Evolutionary conservation across 306 rosid genomes (phyloP).

Genomic region (Cicer bijugum): DNA sequence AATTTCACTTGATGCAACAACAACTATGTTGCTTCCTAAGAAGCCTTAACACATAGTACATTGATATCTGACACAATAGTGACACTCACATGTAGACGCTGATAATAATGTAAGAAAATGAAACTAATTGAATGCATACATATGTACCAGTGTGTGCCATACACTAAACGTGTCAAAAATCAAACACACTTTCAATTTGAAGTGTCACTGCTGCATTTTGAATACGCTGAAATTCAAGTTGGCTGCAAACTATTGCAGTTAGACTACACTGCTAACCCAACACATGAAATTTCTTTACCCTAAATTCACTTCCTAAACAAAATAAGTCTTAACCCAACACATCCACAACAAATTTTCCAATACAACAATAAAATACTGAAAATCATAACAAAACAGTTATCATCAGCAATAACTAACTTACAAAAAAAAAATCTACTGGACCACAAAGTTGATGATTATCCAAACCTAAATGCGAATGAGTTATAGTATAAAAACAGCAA

Average conservation of each 20-base stretch:
- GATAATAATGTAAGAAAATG: no score
- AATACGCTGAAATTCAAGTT: not conserved
- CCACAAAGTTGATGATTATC: not conserved
- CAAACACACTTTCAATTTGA: no score
- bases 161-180: no score
- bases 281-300: no score
- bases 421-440: not conserved
- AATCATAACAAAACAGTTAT: not conserved
- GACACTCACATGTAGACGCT: no score
- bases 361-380: not conserved
- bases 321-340: not conserved
- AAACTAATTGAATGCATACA: no score
- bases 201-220: no score
- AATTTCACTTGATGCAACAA: conserved; percentile 8
- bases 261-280: conserved; percentile 11
- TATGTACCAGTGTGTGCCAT: no score
- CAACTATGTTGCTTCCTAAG: conserved; percentile 4
- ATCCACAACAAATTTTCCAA: conserved; percentile 7
- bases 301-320: not conserved
- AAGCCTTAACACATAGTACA: no score
- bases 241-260: not conserved
- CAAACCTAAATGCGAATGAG: no score
- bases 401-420: not conserved
- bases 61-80: no score
- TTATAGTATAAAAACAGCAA: not conserved